Evolutionary conservation across 768 basidiomycete species (phyloP), one percentile per base, ranked within the genome.

Genomic region (Lyophyllum atratum): DNA sequence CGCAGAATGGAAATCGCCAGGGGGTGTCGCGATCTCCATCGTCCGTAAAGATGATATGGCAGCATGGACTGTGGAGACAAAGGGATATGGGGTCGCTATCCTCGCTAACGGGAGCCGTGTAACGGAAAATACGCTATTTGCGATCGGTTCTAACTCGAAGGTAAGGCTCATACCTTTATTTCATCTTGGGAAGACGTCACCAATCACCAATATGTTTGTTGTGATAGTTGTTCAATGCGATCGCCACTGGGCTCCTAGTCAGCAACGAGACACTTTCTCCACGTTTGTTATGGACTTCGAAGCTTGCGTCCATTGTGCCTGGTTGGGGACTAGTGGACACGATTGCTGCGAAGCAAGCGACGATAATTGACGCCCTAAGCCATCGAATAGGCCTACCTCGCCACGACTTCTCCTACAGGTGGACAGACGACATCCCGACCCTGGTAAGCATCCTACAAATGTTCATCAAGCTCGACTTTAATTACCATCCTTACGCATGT

Each of bases 1-100:
- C 10, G 47, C 40, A 0, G 67, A 65, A 5, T 72, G 66, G 66
- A 63, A 66, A 19, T 64, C 67, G 3, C 59, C 71, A 1, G 70
- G 65, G 1, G 73, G 72, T 5, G 52, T 70, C 7, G 63, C 64
- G 2, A 49, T 74, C 28, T 70, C 73, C 8, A 63, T 72, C 17
- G 72, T 73, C 2, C 59, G 57, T 31, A 59, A 52, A 49, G 59
- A 63, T 19, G 64, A 49, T 3, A 55, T 63, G 15, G 66, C 63
- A 3, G 59, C 49, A 6, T 74, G 70, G 70, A 60, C 56, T n/a
- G 58, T 63, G 6, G 39, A 47, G 24, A 50, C 46, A 9, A 10
- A 44, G 25, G 37, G 25, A 2, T 47, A 28, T n/a, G 22, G 52
- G 10, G 4, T 49, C 7, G 51, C 34, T 22, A 55, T 14, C 7